Evolutionary conservation across 1,284 basidiomycete genomes (phyloP).

Genomic region (Ustilago nuda): DNA sequence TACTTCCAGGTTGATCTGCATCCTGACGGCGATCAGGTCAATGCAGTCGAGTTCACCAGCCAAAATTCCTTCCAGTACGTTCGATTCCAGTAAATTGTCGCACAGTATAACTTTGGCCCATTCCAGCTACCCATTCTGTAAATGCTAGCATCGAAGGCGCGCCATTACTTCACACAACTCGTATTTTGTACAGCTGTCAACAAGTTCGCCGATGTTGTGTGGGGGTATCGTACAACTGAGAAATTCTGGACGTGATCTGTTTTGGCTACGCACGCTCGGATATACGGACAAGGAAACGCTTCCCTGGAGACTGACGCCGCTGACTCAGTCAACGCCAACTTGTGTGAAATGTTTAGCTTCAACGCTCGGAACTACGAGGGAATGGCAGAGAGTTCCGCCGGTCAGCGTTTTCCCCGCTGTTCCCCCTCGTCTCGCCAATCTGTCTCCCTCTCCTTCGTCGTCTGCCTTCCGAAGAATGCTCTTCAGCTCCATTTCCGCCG

Average conservation of each 20-base stretch:
- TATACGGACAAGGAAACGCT: too few relatives aligned
- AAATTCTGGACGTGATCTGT: too few relatives aligned
- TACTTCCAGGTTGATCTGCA: slow-evolving; percentile 29
- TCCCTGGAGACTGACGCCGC: too few relatives aligned
- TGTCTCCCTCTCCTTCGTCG: slow-evolving; percentile 19
- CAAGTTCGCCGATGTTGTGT: not conserved
- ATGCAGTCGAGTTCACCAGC: slow-evolving; percentile 7
- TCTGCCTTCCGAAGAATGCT: slow-evolving; percentile 17
- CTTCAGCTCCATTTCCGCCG: slow-evolving; percentile 11
- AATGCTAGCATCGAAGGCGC: slow-evolving; percentile 7
- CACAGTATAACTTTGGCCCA: not conserved
- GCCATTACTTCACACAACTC: not conserved
- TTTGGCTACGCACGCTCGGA: too few relatives aligned
- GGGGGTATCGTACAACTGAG: not conserved
- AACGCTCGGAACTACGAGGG: slow-evolving; percentile 29
- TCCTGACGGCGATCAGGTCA: not conserved
- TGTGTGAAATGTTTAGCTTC: not conserved
- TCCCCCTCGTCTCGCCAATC: slow-evolving; percentile 6
- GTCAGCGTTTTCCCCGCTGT: not conserved
- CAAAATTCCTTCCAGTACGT: slow-evolving; percentile 23
- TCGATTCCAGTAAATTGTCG: slow-evolving; percentile 7
- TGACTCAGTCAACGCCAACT: not conserved
- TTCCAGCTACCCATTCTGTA: not conserved
- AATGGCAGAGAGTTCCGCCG: slow-evolving; percentile 37
- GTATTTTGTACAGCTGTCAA: not conserved